Conservation (phyloP, 2,329 filamentous ascomycete genomes). For the Ophiocordyceps camponoti-rufipedis region DNA sequence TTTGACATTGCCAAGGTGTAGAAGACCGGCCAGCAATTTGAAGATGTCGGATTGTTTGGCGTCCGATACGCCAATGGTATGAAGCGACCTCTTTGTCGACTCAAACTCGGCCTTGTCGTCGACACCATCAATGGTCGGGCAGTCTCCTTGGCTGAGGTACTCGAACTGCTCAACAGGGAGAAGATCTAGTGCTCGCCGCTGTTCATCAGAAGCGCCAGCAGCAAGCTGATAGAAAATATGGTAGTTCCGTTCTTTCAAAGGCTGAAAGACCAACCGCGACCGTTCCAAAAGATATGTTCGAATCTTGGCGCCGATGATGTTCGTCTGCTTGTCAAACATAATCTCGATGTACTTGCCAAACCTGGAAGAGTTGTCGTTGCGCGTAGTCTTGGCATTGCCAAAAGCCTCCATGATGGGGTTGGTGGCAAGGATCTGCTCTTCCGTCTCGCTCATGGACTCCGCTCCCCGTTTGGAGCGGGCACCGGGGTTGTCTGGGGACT, state of each 20-base stretch:
- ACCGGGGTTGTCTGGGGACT: constrained; percentile 74
- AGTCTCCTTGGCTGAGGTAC: constrained; percentile 89
- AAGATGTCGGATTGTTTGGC: constrained; percentile 72
- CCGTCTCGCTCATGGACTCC: constrained; percentile 85
- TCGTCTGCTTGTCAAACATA: constrained; percentile 89
- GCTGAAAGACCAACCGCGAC: constrained; percentile 91
- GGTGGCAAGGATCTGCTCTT: constrained; percentile 94
- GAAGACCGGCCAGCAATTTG: constrained; percentile 69
- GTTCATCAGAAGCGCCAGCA: constrained; percentile 70
- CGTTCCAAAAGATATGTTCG: constrained; percentile 89
- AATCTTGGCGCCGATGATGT: constrained; percentile 96
- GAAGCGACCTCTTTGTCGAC: constrained; percentile 70
- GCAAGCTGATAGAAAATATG: constrained; percentile 98
- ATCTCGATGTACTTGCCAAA: constrained; percentile 99
- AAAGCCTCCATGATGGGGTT: constrained; percentile 99
- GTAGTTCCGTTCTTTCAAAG: constrained; percentile 94
- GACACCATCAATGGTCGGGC: constrained; percentile 79
- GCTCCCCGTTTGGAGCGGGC: constrained; percentile 57
- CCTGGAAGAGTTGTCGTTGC: constrained; percentile 96
- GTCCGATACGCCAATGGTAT: constrained; percentile 67
- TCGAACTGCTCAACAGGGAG: constrained; percentile 79
- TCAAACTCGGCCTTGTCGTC: constrained; percentile 91
- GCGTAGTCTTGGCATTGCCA: constrained; percentile 97
- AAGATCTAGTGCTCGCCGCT: constrained; percentile 64
- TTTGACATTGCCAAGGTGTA: constrained; percentile 93